Evolutionary conservation across 2,329 filamentous ascomycete species (phyloP), one percentile per base, ranked within the genome.

Genomic region (Aspergillus calidoustus): DNA sequence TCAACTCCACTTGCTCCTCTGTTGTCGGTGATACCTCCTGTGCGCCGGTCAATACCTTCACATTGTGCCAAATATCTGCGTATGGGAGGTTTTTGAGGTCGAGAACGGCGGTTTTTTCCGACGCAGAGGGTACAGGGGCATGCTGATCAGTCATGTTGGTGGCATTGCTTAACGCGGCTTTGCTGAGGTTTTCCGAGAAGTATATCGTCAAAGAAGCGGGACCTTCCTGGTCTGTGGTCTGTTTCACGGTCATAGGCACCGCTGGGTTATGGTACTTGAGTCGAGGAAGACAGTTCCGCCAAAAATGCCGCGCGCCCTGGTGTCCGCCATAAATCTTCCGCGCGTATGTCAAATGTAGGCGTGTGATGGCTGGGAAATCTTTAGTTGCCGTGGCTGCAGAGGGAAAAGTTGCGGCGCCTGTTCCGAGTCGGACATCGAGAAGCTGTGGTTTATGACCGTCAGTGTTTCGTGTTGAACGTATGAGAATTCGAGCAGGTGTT

Each of bases 211-310:
- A 68, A 43, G 72, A 71, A 31, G 78, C 72, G 48, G 75, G 75
- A 3, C 69, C 73, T 23, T 73, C 76, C 68, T 87, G 82, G 49
- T 88, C 79, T 43, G 76, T 71, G 65, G 86, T 88, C 62, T 91
- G 90, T 76, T 90, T 89, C 70, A 97, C 87, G 62, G 91, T 88
- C 85, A 98, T 96, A 48, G 90, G 87, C 50, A 97, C 78, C 13
- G 87, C 81, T 0, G 95, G 95, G 77, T 99, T 99, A 84, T 96
- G 90, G 81, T 89, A 99, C 84, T 99, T 97, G 68, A 99, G 83
- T 60, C 92, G 87, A 23, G 92, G 91, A 52, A 98, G 88, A 74
- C 88, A 90, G 63, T 89, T 83, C 66, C 86, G 87, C 91, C 92
- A 97, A 85, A 99, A 97, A 81, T 92, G 92, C 72, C 93, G 96